Percentiles rank a stretch among this genome's conserved stretches.
Evolutionary conservation across 2,329 filamentous ascomycete species (phyloP).

Genomic region (Tolypocladium ovalisporum): DNA sequence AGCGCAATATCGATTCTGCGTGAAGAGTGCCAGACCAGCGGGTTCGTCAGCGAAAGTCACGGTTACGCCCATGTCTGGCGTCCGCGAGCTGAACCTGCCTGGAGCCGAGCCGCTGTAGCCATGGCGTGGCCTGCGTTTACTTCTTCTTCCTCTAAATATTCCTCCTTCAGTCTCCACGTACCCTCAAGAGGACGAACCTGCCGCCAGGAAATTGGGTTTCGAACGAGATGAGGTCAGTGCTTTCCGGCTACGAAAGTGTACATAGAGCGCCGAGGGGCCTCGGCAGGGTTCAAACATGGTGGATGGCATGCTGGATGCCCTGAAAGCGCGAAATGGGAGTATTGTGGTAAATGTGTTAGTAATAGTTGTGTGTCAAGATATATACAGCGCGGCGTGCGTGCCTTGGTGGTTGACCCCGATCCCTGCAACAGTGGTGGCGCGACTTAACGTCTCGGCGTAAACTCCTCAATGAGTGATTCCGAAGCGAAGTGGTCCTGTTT

Average conservation of each 20-base stretch:
- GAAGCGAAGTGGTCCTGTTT: not conserved
- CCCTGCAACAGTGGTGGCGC: not conserved
- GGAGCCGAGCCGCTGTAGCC: not conserved
- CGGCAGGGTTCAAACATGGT: not conserved
- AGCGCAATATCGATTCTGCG: conserved; percentile 31
- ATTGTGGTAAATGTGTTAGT: not conserved
- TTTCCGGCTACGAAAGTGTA: not conserved
- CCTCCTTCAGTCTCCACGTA: not conserved
- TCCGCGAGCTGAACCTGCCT: not conserved
- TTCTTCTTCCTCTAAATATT: not conserved
- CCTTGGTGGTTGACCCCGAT: not conserved
- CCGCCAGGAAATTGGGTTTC: not conserved
- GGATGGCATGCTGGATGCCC: not conserved
- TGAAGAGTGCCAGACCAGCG: conserved; percentile 10
- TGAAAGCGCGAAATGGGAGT: not conserved
- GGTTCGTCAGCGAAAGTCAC: not conserved
- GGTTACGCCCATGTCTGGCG: not conserved
- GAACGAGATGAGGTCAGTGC: not conserved
- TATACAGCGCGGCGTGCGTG: not conserved
- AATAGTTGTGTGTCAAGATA: not conserved
- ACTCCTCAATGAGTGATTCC: not conserved
- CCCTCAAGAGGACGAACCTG: not conserved
- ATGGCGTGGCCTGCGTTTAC: not conserved
- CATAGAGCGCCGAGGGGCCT: not conserved
- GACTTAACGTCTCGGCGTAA: not conserved